Base-by-base conservation (phyloP, 768 basidiomycete genomes). In the Boletus rubescentipes region DNA sequence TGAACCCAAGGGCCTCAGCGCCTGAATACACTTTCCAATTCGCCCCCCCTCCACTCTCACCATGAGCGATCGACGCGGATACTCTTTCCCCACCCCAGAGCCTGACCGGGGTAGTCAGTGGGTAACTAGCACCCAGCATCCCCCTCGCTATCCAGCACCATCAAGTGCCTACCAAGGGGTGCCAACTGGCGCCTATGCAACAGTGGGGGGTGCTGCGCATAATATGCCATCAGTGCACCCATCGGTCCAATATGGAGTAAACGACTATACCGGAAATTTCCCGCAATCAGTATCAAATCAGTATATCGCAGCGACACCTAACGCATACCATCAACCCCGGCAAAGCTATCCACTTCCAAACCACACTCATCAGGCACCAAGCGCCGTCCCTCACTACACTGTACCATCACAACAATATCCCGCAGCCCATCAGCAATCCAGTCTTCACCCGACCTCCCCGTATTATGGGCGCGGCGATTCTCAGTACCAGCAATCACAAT, bases 401-500 rank as follows among this genome's bases (percentile, higher is more conserved):
- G 63, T 71, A 61, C 36, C 65, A 57, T 54, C 66, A 10, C 63
- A 61, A 18, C 57, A 61, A 47, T 70, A 76, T 60, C 63, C 74
- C 40, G 57, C 50, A 10, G 44, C 55, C 8, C 66, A 59, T 32
- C 60, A 64, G 5, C 65, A 63, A 44, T n/a, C 53, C 34, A 47
- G 23, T 29, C 15, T 57, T 34, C 62, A 57, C 3, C 57, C 55
- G 7, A 75, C 57, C 57, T 70, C 44, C 59, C 73, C 61, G 47
- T 77, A 78, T 52, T 64, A 74, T 45, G 67, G 67, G n/a, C 73
- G 71, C 26, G 48, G 55, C 32, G 66, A 66, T 35, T 44, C 63
- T n/a, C 56, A 47, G 5, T 64, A 57, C 49, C 63, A 49, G 26
- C 66, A 50, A 43, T 65, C 75, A 36, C 81, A 83, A 51, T 83